These are phyloP conservation scores for Ceratonia siliqua DNA, from an alignment of 306 rosid genomes.

Conservation along the genomic window DNA sequence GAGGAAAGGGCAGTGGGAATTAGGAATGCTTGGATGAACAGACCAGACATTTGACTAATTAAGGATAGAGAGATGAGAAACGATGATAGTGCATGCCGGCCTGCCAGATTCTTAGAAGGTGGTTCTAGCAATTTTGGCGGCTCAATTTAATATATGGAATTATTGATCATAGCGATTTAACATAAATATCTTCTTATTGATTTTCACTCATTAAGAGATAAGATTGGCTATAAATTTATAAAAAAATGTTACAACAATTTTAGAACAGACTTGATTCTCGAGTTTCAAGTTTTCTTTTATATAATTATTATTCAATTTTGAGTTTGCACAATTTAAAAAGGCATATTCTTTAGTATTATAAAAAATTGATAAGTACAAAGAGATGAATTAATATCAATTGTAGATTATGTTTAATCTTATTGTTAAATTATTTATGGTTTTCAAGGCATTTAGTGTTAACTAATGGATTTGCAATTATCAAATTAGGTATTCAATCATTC, in stretches of 20 bases:
- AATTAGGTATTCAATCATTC: too few relatives aligned
- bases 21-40: background rate
- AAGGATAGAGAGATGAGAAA: background rate
- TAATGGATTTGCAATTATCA: too few relatives aligned
- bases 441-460: too few relatives aligned
- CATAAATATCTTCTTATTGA: background rate
- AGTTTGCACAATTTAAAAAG: too few relatives aligned
- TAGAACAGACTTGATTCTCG: too few relatives aligned
- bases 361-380: too few relatives aligned
- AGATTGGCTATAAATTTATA: background rate
- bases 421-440: too few relatives aligned
- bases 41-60: conserved; percentile 19
- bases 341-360: too few relatives aligned
- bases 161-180: background rate
- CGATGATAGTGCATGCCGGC: conserved; percentile 3
- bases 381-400: too few relatives aligned
- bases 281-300: too few relatives aligned
- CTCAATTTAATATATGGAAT: background rate
- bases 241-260: background rate
- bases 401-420: too few relatives aligned
- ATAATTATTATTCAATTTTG: too few relatives aligned
- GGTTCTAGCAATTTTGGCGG: background rate
- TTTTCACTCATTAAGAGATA: background rate
- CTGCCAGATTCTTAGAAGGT: background rate
- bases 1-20: conserved; percentile 13